Conservation (phyloP, 75 land plant genomes). For the Pinus taeda region DNA sequence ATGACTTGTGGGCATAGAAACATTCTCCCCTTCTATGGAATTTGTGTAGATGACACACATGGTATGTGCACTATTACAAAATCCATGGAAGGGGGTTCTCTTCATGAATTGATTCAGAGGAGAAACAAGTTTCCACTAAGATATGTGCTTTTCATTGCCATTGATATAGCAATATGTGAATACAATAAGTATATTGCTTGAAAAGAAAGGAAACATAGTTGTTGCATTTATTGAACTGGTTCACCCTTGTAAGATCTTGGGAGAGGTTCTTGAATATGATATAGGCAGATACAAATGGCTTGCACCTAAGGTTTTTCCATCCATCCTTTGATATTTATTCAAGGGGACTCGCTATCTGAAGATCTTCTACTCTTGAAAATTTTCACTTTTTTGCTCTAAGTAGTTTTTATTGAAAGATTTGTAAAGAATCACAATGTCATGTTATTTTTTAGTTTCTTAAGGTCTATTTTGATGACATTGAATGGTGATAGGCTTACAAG, state of each 20-base stretch:
- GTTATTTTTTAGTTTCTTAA: background rate
- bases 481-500: background rate
- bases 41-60: too few relatives aligned
- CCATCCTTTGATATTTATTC: background rate
- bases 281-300: slow-evolving; percentile 77
- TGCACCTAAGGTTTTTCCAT: slow-evolving; percentile 68
- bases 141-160: too few relatives aligned
- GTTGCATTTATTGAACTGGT: too few relatives aligned
- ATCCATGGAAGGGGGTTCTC: too few relatives aligned
- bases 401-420: background rate
- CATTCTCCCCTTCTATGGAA: too few relatives aligned
- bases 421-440: background rate
- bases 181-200: too few relatives aligned
- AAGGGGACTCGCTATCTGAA: background rate
- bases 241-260: slow-evolving; percentile 41
- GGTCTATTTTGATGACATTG: background rate
- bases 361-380: background rate
- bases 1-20: too few relatives aligned
- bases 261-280: slow-evolving; percentile 61
- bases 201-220: too few relatives aligned
- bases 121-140: too few relatives aligned
- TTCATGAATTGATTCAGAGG: too few relatives aligned
- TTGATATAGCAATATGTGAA: too few relatives aligned
- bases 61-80: too few relatives aligned
- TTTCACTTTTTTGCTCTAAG: background rate